Percentiles rank a stretch among this genome's conserved stretches.
Conservation (phyloP, 441 rosid genomes). For the Populus hybrid region DNA sequence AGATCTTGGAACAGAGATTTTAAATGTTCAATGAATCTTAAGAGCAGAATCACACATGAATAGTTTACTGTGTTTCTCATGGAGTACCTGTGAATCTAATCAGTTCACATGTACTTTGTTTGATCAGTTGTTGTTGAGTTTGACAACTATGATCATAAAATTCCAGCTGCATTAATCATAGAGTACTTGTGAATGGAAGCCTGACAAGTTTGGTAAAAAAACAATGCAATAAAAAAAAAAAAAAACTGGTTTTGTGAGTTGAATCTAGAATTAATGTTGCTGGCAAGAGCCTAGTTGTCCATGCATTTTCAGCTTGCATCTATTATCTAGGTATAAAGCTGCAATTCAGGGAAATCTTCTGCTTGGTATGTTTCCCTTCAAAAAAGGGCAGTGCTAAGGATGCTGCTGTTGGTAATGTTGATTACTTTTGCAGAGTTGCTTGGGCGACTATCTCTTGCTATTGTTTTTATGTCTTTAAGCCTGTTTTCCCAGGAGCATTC, state of each 20-base stretch:
- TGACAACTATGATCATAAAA: neutral
- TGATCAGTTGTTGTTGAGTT: neutral
- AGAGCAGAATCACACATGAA: neutral
- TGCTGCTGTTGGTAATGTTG: neutral
- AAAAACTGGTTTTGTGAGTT: neutral
- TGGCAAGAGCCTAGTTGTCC: neutral
- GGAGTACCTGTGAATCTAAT: no score
- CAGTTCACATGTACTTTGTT: neutral
- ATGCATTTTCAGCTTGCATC: neutral
- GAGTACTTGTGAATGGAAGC: neutral
- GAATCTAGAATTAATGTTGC: neutral
- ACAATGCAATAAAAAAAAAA: neutral
- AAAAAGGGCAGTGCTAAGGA: neutral
- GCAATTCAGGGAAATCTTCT: neutral
- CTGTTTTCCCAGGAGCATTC: neutral
- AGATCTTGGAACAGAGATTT: neutral
- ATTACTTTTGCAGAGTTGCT: constrained; percentile 1
- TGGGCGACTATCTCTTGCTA: neutral
- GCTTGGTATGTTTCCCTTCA: neutral
- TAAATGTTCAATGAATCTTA: neutral
- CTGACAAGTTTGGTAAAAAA: neutral
- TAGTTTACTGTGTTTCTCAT: neutral
- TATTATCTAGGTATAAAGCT: neutral
- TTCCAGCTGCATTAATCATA: neutral
- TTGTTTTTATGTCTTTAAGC: neutral